Evolutionary conservation across 768 basidiomycete genomes (phyloP).

Genomic region (Leccinum obscurum): DNA sequence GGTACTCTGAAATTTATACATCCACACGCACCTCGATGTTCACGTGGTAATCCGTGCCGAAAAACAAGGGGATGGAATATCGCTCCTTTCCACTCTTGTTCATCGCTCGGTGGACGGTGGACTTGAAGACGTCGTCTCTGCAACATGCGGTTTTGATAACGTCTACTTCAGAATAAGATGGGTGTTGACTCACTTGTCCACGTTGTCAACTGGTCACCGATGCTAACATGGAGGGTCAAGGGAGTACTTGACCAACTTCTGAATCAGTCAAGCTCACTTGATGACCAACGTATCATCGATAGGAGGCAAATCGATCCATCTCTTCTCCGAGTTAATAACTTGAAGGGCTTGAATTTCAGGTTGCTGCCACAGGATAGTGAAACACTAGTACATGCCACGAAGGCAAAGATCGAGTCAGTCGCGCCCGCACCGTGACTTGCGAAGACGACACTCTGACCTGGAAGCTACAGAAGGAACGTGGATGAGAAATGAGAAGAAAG

Average conservation of each 20-base stretch:
- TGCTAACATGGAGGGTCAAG: conserved; percentile 43
- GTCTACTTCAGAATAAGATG: no score
- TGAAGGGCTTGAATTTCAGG: conserved; percentile 74
- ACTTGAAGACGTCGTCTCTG: conserved; percentile 86
- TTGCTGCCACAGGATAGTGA: conserved; percentile 86
- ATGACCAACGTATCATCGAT: conserved; percentile 82
- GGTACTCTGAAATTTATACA: not conserved
- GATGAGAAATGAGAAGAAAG: not conserved
- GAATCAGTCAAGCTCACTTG: conserved; percentile 53
- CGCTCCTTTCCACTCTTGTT: conserved; percentile 71
- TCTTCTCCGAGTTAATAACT: conserved; percentile 72
- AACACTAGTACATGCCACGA: conserved; percentile 51
- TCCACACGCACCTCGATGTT: conserved; percentile 59
- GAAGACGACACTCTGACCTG: conserved; percentile 33
- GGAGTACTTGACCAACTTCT: not conserved
- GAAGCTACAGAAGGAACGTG: conserved; percentile 32
- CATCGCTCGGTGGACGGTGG: conserved; percentile 83
- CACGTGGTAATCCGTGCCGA: conserved; percentile 87
- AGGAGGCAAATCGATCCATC: conserved; percentile 73
- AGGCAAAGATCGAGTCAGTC: not conserved
- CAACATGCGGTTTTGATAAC: not conserved
- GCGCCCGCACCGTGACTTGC: not conserved
- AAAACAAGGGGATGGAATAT: conserved; percentile 91
- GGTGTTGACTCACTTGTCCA: conserved; percentile 70
- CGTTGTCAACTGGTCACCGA: conserved; percentile 85